phyloP scores from a whole-genome alignment of 2,329 filamentous ascomycete species.

The Fusarium succisae region DNA sequence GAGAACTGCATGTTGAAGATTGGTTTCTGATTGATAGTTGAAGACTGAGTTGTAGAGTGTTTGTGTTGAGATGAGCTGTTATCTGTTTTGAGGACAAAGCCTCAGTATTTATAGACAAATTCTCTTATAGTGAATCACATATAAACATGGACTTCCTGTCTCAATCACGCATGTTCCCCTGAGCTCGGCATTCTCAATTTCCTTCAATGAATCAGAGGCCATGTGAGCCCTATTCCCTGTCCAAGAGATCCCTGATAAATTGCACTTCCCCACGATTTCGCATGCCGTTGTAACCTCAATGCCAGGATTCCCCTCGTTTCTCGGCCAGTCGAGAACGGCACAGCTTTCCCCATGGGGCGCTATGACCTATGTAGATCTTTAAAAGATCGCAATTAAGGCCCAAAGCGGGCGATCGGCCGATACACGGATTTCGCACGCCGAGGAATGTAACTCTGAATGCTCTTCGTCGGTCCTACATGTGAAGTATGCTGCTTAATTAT shows the following conservation, averaged over 20 bases:
- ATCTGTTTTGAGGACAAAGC: not conserved
- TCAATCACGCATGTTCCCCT: not conserved
- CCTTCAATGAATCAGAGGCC: not conserved
- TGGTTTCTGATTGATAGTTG: not conserved
- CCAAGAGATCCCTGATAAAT: not conserved
- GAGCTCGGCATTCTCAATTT: not conserved
- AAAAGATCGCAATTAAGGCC: not conserved
- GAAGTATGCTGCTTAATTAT: not conserved
- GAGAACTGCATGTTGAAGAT: constrained; percentile 23
- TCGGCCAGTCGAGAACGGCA: not conserved
- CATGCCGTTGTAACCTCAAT: not conserved
- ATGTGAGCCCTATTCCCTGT: not conserved
- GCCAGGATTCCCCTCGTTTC: not conserved
- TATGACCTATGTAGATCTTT: constrained; percentile 18
- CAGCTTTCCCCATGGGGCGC: constrained; percentile 18
- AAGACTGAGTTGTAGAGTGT: not conserved
- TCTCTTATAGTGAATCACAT: not conserved
- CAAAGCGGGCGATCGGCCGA: constrained; percentile 19
- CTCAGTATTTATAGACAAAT: not conserved
- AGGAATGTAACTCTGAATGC: constrained; percentile 9
- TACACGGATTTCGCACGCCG: constrained; percentile 5
- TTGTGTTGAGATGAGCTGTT: not conserved
- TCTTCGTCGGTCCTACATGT: constrained; percentile 9
- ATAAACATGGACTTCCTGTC: not conserved
- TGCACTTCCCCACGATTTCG: not conserved